A percentile compares a stretch with the other conserved stretches of the same genome.
Conservation (phyloP, 805 yeast genomes). For the Pichia nanzhaoensis region DNA sequence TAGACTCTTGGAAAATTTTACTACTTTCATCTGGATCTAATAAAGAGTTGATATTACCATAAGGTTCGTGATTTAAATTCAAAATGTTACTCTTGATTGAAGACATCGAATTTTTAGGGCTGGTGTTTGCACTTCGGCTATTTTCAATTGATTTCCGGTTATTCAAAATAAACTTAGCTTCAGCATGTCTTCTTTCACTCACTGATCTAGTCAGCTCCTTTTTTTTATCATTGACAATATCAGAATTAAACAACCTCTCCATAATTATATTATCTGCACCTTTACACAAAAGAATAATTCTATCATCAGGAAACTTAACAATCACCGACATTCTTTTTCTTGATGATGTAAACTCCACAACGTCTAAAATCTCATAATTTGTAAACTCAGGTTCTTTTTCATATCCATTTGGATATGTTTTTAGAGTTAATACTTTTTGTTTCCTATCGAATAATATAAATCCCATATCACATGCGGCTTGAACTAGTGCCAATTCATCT, state of each 20-base stretch:
- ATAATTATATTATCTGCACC: slow-evolving; percentile 93
- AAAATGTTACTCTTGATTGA: slow-evolving; percentile 19
- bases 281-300: slow-evolving; percentile 75
- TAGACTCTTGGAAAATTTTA: slow-evolving; percentile 47
- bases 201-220: slow-evolving; percentile 54
- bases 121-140: neutral
- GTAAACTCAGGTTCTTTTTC: slow-evolving; percentile 58
- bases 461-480: slow-evolving; percentile 95
- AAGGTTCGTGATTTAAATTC: slow-evolving; percentile 5
- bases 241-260: slow-evolving; percentile 57
- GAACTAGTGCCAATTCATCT: slow-evolving; percentile 88
- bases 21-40: slow-evolving; percentile 34
- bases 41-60: slow-evolving; percentile 18
- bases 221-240: slow-evolving; percentile 56
- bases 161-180: slow-evolving; percentile 68
- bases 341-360: slow-evolving; percentile 77
- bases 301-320: slow-evolving; percentile 66
- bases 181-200: slow-evolving; percentile 59
- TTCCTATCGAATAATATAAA: slow-evolving; percentile 71
- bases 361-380: slow-evolving; percentile 66
- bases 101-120: slow-evolving; percentile 9
- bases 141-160: slow-evolving; percentile 37
- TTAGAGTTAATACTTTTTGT: slow-evolving; percentile 52
- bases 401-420: slow-evolving; percentile 81
- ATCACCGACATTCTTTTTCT: slow-evolving; percentile 95